Evolutionary conservation across 2,329 filamentous ascomycete genomes (phyloP).

Genomic region (Sarocladiaceae sp.): DNA sequence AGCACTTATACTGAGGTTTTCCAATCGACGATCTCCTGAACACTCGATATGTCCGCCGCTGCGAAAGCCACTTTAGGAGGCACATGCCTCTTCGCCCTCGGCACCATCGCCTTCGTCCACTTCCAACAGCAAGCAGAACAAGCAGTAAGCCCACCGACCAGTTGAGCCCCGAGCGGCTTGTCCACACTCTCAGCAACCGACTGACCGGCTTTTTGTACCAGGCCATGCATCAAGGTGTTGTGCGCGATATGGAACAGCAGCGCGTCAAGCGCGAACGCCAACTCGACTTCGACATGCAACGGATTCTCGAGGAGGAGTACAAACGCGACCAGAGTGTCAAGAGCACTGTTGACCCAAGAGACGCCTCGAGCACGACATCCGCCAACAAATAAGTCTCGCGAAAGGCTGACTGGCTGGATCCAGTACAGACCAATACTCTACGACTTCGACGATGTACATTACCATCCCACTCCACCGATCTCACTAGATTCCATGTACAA

Average conservation of each 20-base stretch:
- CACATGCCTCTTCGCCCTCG: conserved; percentile 70
- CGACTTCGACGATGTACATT: background rate
- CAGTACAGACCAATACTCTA: too few species aligned
- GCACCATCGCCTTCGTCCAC: conserved; percentile 82
- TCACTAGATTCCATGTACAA: too few species aligned
- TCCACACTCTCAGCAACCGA: background rate
- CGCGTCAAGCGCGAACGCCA: conserved; percentile 85
- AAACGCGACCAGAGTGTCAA: conserved; percentile 80
- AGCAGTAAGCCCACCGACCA: conserved; percentile 57
- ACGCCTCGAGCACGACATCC: conserved; percentile 11
- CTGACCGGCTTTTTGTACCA: conserved; percentile 5
- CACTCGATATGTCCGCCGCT: conserved; percentile 71
- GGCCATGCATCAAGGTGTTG: conserved; percentile 84
- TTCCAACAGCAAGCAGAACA: conserved; percentile 82
- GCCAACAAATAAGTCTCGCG: conserved; percentile 14
- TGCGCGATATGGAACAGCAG: conserved; percentile 93
- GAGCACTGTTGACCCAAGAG: conserved; percentile 24
- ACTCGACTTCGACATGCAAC: conserved; percentile 92
- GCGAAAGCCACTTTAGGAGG: conserved; percentile 80
- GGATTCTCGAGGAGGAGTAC: conserved; percentile 80
- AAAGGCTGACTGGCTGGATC: conserved; percentile 19
- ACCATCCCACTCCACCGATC: background rate
- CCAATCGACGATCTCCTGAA: background rate
- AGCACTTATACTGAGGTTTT: too few species aligned
- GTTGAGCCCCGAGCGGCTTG: too few species aligned